Conservation (phyloP, 1,284 basidiomycete species). For the Violaceomyces palustris region DNA sequence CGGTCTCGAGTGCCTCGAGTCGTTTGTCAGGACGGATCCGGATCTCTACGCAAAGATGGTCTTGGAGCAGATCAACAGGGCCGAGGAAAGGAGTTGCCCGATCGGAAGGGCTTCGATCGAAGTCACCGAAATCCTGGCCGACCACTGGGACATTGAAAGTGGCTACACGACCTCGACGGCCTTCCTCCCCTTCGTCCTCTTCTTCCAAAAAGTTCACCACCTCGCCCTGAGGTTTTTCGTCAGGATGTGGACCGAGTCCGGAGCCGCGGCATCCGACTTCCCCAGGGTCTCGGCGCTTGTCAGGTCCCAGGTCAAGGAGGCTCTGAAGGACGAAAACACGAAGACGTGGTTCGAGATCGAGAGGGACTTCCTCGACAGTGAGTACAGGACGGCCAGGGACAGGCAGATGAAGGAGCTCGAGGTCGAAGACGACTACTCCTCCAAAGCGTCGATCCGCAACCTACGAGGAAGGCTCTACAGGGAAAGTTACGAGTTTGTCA, state of each 20-base stretch:
- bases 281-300: slow-evolving; percentile 74
- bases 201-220: slow-evolving; percentile 72
- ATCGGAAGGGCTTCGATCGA: slow-evolving; percentile 80
- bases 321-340: slow-evolving; percentile 64
- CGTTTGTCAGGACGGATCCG: slow-evolving; percentile 67
- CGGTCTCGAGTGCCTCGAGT: slow-evolving; percentile 65
- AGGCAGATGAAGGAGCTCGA: slow-evolving; percentile 91
- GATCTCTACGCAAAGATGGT: slow-evolving; percentile 80
- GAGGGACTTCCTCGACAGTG: slow-evolving; percentile 74
- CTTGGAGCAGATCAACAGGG: slow-evolving; percentile 75
- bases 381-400: slow-evolving; percentile 81
- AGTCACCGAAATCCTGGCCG: slow-evolving; percentile 63
- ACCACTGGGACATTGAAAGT: slow-evolving; percentile 40
- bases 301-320: slow-evolving; percentile 64
- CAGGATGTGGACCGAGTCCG: slow-evolving; percentile 90
- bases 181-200: slow-evolving; percentile 84
- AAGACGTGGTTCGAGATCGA: slow-evolving; percentile 81
- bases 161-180: slow-evolving; percentile 72
- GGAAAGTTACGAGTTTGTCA: slow-evolving; percentile 87
- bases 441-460: slow-evolving; percentile 56
- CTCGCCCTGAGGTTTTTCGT: slow-evolving; percentile 82
- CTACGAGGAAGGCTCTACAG: slow-evolving; percentile 79
- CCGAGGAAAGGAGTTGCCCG: slow-evolving; percentile 73
- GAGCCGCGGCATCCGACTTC: slow-evolving; percentile 65
- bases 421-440: slow-evolving; percentile 69